Base-by-base conservation (phyloP, 495 filamentous ascomycete species). In the Trypethelium eluteriae region DNA sequence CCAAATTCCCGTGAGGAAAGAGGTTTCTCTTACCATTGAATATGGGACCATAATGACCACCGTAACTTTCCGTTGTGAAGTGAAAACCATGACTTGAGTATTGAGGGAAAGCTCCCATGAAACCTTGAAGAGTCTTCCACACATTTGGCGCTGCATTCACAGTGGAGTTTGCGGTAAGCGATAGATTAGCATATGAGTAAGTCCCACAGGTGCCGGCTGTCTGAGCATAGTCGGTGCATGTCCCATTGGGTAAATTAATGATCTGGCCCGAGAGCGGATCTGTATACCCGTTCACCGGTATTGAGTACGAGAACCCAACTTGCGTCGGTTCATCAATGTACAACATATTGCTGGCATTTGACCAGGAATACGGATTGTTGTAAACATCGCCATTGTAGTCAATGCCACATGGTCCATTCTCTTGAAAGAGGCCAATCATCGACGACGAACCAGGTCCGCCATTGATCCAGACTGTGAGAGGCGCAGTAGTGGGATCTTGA, bases 31-130 rank as follows among this genome's bases (percentile, higher is more conserved):
- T 16, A 62, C 50, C 78, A 47, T 84, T 81, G 69, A 87, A 89
- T 0, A 84, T 77, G 0, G 87, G 88, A 0, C 86, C 88, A 59
- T 89, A 89, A 39, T 85, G 86, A 1, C 86, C 86, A 12, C 88
- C 62, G 7, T 66, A 66, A 35, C 50, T 61, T 35, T 66, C 64
- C 6, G 64, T 66, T 49, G 46, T 61, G n/a, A 66, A 57, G 34
- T 66, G 64, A 18, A 66, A 39, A 2, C 64, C 53, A 25, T 62
- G 38, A 18, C 64, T 39, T 16, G 64, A 59, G 36, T 66, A 66
- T 7, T 66, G 64, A 35, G 64, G 64, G 56, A 66, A 66, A 35
- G 64, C 64, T 10, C 46, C 49, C 64, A 66, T 66, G 53, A 66
- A 61, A 47, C 64, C 64, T 66, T 66, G 64, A 49, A 66, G 64